Evolutionary conservation across 208 protist species (phyloP), one percentile per base, ranked within the genome.

Genomic region (Trypanosoma boissoni): DNA sequence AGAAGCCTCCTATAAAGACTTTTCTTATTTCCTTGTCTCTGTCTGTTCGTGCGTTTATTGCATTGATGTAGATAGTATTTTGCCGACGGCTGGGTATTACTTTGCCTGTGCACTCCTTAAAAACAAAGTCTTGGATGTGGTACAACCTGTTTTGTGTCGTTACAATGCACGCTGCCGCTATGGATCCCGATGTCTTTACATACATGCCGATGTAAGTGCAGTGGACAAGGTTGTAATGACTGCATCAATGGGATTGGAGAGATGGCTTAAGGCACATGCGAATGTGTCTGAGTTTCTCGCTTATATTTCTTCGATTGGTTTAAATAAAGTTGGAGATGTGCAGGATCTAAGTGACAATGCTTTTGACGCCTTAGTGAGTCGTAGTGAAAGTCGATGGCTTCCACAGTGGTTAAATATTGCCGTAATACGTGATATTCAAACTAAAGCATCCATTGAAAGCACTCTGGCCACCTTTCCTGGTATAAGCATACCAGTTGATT

Each of bases 81-180:
- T 43, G 31, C 79, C 81, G 0, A 94, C 84, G 0, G 88, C 88
- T 3, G 88, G 88, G 2, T 91, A 86, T 68, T 87, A 80, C 57
- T 86, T 90, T 42, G 66, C 78, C 1, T 72, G 86, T 48, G 88
- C 80, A 12, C 60, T 94, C 9, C 64, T 80, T 48, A 49, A 74
- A 16, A 64, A 78, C 6, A 56, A 77, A 18, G 72, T 74, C n/a
- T 52, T 90, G 12, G 68, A 76, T 1, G 81, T 82, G 5, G 84
- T 86, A 4, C 74, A 91, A 37, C 84, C 84, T 1, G 78, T 72
- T n/a, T 48, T 92, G 32, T 94, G 88, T 42, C 82, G 83, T 45
- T 90, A 88, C 52, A 84, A 83, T 58, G 59, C 72, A 20, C 12
- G 39, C 3, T 94, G 88, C 66, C 56, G 64, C 14, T 73, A 91